Base-by-base conservation (phyloP, 1,284 basidiomycete genomes). In the Blastosporella zonata region DNA sequence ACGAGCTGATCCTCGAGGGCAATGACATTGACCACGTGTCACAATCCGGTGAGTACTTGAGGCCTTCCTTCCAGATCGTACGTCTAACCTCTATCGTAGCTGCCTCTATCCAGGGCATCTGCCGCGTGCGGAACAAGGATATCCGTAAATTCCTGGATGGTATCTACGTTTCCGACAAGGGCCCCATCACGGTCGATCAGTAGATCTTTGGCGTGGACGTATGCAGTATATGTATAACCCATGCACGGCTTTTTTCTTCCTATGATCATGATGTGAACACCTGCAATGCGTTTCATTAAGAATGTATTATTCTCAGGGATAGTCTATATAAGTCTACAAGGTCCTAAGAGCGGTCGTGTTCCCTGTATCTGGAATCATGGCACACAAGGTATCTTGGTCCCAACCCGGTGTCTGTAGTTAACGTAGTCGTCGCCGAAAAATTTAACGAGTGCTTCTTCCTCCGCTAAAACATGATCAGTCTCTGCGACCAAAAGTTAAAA, bases 81-180 rank as follows among this genome's bases (percentile, higher is more conserved):
- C 10, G 12, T 42, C 46, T 31, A 43, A 48, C 47, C 17, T 17
- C 34, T 41, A 21, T 33, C 20, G 47, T 54, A 90, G 94, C 95
- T 53, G 95, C 94, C 43, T 91, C 91, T 38, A 97, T 97, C 69
- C 95, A 97, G 70, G 93, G 93, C 62, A 78, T 88, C 55, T 95
- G 92, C 77, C 83, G 88, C 58, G 94, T 98, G 64, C 89, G 92
- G 72, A 93, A 97, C 86, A 97, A 97, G 80, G 94, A 98, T 79
- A 95, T 95, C 73, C 91, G 92, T 69, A 94, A 96, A 79, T 91
- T 91, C 75, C 74, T 91, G 68, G 88, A 91, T 61, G 88, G 88
- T 75, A 86, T 97, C 77, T 97, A 97, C 70, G 92, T 94, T 57
- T 93, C 93, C 34, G 87, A 87, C 64, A 90, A 85, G 78, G 80